Conservation (phyloP, 805 yeast species). For the Nakazawaea siamensis region DNA sequence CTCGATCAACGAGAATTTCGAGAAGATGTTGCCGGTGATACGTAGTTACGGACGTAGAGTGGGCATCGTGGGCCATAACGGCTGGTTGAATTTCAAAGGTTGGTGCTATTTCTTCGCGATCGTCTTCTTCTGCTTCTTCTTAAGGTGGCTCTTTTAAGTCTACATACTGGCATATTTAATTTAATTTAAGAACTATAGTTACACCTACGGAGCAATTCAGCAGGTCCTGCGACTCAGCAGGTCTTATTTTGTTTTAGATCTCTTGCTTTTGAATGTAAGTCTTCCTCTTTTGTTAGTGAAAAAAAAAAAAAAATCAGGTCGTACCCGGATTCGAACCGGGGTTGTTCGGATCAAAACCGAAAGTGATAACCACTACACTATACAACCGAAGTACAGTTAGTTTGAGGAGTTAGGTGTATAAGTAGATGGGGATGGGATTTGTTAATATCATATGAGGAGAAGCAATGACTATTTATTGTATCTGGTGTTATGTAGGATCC, state of each 20-base stretch:
- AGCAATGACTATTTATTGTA: too few species aligned
- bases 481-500: too few species aligned
- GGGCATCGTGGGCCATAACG: constrained; percentile 61
- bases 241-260: too few species aligned
- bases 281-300: too few species aligned
- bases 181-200: background rate
- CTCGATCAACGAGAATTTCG: constrained; percentile 30
- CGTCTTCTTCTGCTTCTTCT: constrained; percentile 35
- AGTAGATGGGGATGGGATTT: too few species aligned
- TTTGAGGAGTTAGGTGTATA: too few species aligned
- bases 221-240: too few species aligned
- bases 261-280: too few species aligned
- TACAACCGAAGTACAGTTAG: too few species aligned
- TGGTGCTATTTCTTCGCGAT: constrained; percentile 27
- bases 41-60: constrained; percentile 53
- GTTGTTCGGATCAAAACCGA: constrained; percentile 60
- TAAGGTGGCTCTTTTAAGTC: constrained; percentile 26
- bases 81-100: constrained; percentile 25
- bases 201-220: too few species aligned
- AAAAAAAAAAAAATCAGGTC: constrained; percentile 38
- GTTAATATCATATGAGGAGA: too few species aligned
- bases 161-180: background rate
- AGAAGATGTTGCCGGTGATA: constrained; percentile 48
- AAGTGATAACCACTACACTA: constrained; percentile 55
- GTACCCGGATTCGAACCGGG: constrained; percentile 86